A percentile compares a stretch with the other conserved stretches of the same genome.
phyloP scores from a whole-genome alignment of 2,329 filamentous ascomycete species.

The Talaromyces amestolkiae region DNA sequence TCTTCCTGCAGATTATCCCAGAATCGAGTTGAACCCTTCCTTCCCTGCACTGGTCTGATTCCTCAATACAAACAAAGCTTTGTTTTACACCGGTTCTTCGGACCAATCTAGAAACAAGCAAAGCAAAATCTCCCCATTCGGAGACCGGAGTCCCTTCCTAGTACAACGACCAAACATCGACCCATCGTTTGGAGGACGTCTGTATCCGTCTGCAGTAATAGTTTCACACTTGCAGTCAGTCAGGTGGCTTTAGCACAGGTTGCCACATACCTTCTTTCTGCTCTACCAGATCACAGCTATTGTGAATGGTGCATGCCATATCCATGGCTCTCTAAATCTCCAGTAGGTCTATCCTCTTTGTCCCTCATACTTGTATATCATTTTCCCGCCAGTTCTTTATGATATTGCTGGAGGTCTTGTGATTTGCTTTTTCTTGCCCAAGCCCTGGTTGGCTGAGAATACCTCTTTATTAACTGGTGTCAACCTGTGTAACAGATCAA shows the following conservation, averaged over 20 bases:
- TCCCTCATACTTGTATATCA: not conserved
- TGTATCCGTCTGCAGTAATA: slow-evolving; percentile 18
- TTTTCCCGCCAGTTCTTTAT: not conserved
- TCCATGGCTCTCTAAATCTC: slow-evolving; percentile 15
- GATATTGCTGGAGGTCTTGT: slow-evolving; percentile 11
- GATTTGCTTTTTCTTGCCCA: slow-evolving; percentile 16
- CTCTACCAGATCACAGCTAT: slow-evolving; percentile 4
- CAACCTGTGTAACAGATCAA: slow-evolving; percentile 15
- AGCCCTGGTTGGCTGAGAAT: slow-evolving; percentile 9
- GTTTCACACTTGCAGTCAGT: slow-evolving; percentile 10
- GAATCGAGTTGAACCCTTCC: slow-evolving; percentile 22
- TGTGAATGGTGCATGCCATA: slow-evolving; percentile 12
- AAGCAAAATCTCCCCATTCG: slow-evolving; percentile 14
- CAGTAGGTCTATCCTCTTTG: slow-evolving; percentile 16
- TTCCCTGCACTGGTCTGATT: not conserved
- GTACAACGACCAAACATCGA: not conserved
- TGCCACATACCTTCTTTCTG: slow-evolving; percentile 1
- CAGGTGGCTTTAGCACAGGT: not conserved
- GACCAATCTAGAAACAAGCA: slow-evolving; percentile 11
- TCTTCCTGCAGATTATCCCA: slow-evolving; percentile 21
- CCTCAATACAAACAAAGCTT: not conserved
- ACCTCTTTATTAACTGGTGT: slow-evolving; percentile 10
- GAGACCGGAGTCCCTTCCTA: not conserved
- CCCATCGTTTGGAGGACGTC: not conserved
- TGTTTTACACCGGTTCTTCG: slow-evolving; percentile 4